Conservation (phyloP, 176 grass and related monocot species). For the Hordeum marinum region DNA sequence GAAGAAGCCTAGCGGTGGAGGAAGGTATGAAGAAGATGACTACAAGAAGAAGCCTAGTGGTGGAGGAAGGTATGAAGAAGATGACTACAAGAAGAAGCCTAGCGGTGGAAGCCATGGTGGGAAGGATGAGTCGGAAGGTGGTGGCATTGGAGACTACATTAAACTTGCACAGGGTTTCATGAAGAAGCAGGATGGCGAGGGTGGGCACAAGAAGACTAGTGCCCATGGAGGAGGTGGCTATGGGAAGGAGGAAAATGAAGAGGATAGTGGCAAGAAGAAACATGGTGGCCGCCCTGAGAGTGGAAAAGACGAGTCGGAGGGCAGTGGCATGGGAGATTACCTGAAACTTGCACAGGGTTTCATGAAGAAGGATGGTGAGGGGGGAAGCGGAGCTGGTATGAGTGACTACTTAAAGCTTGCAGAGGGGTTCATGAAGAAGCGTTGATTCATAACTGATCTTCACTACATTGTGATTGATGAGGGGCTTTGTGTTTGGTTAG, state of each 20-base stretch:
- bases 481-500: conserved; percentile 40
- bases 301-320: conserved; percentile 37
- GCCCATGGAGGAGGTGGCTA: conserved; percentile 37
- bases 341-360: conserved; percentile 73
- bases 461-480: not conserved
- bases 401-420: conserved; percentile 79
- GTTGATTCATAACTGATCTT: conserved; percentile 31
- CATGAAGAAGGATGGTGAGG: conserved; percentile 61
- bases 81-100: conserved; percentile 41
- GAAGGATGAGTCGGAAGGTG: conserved; percentile 38
- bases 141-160: conserved; percentile 65
- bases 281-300: conserved; percentile 5
- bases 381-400: conserved; percentile 29
- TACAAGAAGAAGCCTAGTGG: conserved; percentile 36
- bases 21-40: conserved; percentile 24
- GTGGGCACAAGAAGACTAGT: conserved; percentile 42
- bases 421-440: conserved; percentile 80
- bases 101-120: conserved; percentile 7
- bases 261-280: conserved; percentile 37
- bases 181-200: conserved; percentile 58
- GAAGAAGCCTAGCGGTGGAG: conserved; percentile 34
- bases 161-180: conserved; percentile 71
- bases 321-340: conserved; percentile 57
- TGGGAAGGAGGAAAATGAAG: conserved; percentile 40
- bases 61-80: conserved; percentile 33